Conservation (phyloP, 306 rosid species). For the Alnus glutinosa region DNA sequence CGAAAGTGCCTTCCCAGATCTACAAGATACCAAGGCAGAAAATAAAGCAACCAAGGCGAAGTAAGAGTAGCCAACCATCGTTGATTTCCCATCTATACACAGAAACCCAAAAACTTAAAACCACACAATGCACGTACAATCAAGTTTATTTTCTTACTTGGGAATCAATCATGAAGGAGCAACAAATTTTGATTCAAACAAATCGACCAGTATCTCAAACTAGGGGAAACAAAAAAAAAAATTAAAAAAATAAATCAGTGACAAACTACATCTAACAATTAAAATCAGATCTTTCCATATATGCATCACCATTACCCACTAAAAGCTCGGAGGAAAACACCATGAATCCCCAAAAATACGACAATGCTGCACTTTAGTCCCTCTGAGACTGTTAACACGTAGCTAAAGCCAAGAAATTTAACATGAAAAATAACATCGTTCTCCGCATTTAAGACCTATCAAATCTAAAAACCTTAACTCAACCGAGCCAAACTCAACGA, state of each 20-base stretch:
- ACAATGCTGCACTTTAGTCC: not conserved
- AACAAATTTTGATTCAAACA: not conserved
- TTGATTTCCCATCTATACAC: not conserved
- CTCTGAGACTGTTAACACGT: not conserved
- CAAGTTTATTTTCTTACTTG: not conserved
- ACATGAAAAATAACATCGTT: not conserved
- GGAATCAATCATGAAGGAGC: not conserved
- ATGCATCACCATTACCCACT: not conserved
- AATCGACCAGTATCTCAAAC: not conserved
- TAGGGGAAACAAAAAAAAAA: not conserved
- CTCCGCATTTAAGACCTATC: not conserved
- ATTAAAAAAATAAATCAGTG: not conserved
- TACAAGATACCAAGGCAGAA: not conserved
- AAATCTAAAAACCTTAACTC: not conserved
- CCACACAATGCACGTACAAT: not conserved
- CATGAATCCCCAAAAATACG: not conserved
- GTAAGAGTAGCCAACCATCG: not conserved
- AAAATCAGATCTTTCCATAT: slow-evolving; percentile 12
- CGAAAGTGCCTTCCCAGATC: slow-evolving; percentile 21
- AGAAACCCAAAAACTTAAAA: not conserved
- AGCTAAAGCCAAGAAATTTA: not conserved
- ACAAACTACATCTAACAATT: not conserved
- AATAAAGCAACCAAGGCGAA: not conserved
- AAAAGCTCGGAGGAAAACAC: not conserved
- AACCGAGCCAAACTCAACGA: slow-evolving; percentile 3